These are phyloP conservation scores for Forsythia viridissima DNA, from an alignment of 257 asterid genomes.

Conservation along the genomic window DNA sequence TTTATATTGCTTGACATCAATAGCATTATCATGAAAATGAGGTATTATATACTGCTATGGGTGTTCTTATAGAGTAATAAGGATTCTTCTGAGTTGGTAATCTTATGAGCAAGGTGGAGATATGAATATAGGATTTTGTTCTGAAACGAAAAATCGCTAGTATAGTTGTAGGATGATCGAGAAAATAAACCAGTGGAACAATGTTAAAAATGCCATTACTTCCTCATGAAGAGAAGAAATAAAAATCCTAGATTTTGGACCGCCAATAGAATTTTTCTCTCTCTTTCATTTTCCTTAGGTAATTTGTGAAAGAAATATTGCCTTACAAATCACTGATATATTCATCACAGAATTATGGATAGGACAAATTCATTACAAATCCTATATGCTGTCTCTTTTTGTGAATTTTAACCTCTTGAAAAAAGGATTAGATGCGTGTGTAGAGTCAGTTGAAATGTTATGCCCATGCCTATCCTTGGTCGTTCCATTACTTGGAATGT, in stretches of 20 bases:
- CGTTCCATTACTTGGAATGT: neutral
- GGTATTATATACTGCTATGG: constrained; percentile 39
- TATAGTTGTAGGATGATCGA: neutral
- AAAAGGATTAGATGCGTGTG: neutral
- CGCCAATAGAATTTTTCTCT: no score
- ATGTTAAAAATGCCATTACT: neutral
- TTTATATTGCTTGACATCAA: constrained; percentile 79
- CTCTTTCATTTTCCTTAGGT: no score
- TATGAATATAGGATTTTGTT: neutral
- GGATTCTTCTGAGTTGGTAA: neutral
- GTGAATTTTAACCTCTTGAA: no score
- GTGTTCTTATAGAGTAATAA: constrained; percentile 11
- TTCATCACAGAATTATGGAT: no score
- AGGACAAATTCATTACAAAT: no score
- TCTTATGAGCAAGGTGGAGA: neutral
- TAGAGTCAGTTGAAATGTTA: neutral
- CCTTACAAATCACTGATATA: no score
- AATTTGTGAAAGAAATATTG: no score
- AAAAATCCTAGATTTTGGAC: neutral
- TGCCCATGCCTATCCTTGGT: neutral
- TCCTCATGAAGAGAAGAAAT: neutral
- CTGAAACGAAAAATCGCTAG: neutral
- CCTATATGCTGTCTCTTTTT: no score
- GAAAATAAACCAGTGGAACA: neutral
- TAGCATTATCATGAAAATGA: constrained; percentile 64